These are phyloP conservation scores for Alternaria conjuncta DNA, from an alignment of 2,329 filamentous ascomycete species.

Conservation along the genomic window DNA sequence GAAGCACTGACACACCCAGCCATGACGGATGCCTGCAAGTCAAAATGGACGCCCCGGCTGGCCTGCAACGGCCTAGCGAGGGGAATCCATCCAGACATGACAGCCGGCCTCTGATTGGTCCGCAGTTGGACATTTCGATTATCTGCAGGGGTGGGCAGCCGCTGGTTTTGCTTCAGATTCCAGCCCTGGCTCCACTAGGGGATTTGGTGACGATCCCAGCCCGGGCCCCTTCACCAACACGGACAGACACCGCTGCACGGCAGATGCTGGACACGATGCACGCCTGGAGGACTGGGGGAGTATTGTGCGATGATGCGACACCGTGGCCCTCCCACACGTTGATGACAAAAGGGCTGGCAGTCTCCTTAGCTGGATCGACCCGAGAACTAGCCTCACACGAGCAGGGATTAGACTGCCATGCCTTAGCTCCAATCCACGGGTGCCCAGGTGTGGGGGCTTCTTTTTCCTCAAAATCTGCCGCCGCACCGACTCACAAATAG, in stretches of 20 bases:
- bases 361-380: conserved; percentile 14
- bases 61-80: conserved; percentile 23
- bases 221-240: neutral
- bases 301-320: neutral
- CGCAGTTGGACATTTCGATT: conserved; percentile 20
- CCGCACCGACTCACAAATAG: conserved; percentile 10
- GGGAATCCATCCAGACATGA: conserved; percentile 11
- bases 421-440: conserved; percentile 10
- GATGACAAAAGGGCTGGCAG: conserved; percentile 1
- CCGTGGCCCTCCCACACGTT: neutral
- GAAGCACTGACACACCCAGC: conserved; percentile 28
- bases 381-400: conserved; percentile 9
- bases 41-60: conserved; percentile 20
- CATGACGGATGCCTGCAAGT: conserved; percentile 30
- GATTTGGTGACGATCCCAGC: conserved; percentile 2
- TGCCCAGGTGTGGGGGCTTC: conserved; percentile 16
- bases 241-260: neutral
- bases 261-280: neutral
- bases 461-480: conserved; percentile 17
- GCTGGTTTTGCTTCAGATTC: conserved; percentile 24
- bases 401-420: conserved; percentile 12
- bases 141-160: conserved; percentile 16
- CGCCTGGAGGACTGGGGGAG: neutral
- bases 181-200: conserved; percentile 14
- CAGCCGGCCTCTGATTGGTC: conserved; percentile 18